Conservation (phyloP, 176 grass and related monocot genomes). For the Zoysia japonica region DNA sequence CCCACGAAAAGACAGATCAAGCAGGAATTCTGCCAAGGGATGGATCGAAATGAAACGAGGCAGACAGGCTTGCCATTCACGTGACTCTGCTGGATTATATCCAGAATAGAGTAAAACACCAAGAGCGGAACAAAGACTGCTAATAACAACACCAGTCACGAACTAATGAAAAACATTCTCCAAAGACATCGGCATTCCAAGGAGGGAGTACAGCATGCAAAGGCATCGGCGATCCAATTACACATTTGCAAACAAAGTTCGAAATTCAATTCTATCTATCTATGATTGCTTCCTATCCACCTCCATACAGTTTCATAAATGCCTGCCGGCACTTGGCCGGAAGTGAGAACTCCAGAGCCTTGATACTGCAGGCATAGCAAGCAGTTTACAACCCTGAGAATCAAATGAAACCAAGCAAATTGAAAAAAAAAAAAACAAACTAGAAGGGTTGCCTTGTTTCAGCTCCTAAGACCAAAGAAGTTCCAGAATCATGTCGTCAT, state of each 20-base stretch:
- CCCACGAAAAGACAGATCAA: slow-evolving; percentile 43
- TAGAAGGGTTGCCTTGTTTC: not conserved
- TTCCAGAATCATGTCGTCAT: slow-evolving; percentile 39
- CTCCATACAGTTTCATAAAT: not conserved
- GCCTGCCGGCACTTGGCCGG: not conserved
- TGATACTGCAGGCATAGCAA: not conserved
- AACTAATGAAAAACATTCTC: not conserved
- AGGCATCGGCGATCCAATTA: not conserved
- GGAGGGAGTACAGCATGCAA: not conserved
- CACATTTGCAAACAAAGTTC: not conserved
- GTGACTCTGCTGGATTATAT: not conserved
- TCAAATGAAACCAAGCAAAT: slow-evolving; percentile 11
- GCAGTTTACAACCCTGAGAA: slow-evolving; percentile 19
- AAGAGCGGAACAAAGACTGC: not conserved
- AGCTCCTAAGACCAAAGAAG: not conserved
- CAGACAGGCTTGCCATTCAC: slow-evolving; percentile 17
- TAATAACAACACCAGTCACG: not conserved
- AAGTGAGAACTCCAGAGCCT: slow-evolving; percentile 11
- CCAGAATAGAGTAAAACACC: slow-evolving; percentile 5
- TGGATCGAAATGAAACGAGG: not conserved
- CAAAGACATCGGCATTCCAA: not conserved
- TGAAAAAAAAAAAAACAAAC: not conserved
- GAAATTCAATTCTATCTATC: not conserved
- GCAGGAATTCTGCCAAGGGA: slow-evolving; percentile 28
- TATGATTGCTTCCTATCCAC: not conserved